Evolutionary conservation across 768 basidiomycete species (phyloP).

Genomic region (Lactarius tabidus): DNA sequence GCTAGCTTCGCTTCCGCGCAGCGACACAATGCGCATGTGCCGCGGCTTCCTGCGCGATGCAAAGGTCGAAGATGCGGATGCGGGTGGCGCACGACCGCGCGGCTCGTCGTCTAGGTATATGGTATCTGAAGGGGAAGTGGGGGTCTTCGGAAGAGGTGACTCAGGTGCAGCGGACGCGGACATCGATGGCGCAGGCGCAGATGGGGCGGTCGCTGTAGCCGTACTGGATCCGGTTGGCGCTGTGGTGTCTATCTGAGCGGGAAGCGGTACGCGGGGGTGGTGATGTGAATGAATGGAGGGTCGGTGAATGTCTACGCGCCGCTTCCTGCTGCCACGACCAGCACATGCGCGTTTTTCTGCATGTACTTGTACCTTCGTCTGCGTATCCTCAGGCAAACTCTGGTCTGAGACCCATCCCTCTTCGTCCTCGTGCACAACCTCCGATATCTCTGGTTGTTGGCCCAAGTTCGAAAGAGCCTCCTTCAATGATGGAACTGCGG

Average conservation of each 20-base stretch:
- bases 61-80: conserved; percentile 15
- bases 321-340: conserved; percentile 15
- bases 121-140: conserved; percentile 5
- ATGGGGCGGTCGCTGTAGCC: conserved; percentile 20
- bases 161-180: not conserved
- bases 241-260: not conserved
- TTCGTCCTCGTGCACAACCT: conserved; percentile 35
- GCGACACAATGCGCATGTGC: conserved; percentile 33
- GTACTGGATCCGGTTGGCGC: not conserved
- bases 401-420: conserved; percentile 65
- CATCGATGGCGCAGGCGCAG: conserved; percentile 17
- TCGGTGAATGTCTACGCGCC: conserved; percentile 3
- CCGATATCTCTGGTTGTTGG: conserved; percentile 20
- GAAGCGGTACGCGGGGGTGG: not conserved
- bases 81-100: conserved; percentile 25
- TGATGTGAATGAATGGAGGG: not conserved
- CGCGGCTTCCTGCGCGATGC: conserved; percentile 24
- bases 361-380: not conserved
- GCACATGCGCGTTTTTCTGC: conserved; percentile 7
- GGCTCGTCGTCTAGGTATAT: conserved; percentile 23
- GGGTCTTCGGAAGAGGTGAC: not conserved
- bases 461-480: not conserved
- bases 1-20: conserved; percentile 27
- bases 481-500: conserved; percentile 18
- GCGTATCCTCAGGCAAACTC: conserved; percentile 31